phyloP scores from a whole-genome alignment of 352 stramenopile species.

The Phytophthora aleatoria region DNA sequence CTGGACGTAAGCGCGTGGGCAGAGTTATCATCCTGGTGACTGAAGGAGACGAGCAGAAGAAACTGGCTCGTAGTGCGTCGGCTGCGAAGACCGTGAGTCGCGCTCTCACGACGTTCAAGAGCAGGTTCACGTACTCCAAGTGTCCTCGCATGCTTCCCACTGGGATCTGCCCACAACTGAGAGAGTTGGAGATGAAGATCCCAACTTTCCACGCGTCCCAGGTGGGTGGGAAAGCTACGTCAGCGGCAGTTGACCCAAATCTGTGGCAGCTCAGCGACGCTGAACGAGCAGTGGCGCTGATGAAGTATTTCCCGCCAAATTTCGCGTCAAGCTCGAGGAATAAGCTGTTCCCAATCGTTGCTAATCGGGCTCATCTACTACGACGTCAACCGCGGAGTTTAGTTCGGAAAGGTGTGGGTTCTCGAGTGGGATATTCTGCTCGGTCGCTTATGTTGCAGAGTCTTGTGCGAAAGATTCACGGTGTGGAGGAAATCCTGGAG shows the following conservation, averaged over 20 bases:
- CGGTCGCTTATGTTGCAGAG: slow-evolving; percentile 51
- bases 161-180: slow-evolving; percentile 53
- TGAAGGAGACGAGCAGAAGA: slow-evolving; percentile 90
- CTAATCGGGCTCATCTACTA: slow-evolving; percentile 47
- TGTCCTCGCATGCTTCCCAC: slow-evolving; percentile 75
- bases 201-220: slow-evolving; percentile 80
- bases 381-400: slow-evolving; percentile 31
- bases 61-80: slow-evolving; percentile 76
- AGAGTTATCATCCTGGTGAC: slow-evolving; percentile 89
- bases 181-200: slow-evolving; percentile 73
- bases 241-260: slow-evolving; percentile 21
- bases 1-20: slow-evolving; percentile 95
- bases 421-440: slow-evolving; percentile 44
- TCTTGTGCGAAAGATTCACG: slow-evolving; percentile 61
- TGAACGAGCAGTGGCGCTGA: slow-evolving; percentile 52
- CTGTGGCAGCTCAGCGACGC: slow-evolving; percentile 72
- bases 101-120: slow-evolving; percentile 89
- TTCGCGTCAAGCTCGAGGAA: slow-evolving; percentile 41
- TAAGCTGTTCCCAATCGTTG: slow-evolving; percentile 46
- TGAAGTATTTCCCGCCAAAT: slow-evolving; percentile 53
- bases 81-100: slow-evolving; percentile 82
- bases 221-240: slow-evolving; percentile 59
- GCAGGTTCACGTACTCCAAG: slow-evolving; percentile 86
- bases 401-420: slow-evolving; percentile 23
- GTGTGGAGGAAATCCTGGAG: slow-evolving; percentile 32